Percentiles rank a stretch among this genome's conserved stretches.
Evolutionary conservation across 345 rosid genomes (phyloP).

Genomic region (Brassica juncea): DNA sequence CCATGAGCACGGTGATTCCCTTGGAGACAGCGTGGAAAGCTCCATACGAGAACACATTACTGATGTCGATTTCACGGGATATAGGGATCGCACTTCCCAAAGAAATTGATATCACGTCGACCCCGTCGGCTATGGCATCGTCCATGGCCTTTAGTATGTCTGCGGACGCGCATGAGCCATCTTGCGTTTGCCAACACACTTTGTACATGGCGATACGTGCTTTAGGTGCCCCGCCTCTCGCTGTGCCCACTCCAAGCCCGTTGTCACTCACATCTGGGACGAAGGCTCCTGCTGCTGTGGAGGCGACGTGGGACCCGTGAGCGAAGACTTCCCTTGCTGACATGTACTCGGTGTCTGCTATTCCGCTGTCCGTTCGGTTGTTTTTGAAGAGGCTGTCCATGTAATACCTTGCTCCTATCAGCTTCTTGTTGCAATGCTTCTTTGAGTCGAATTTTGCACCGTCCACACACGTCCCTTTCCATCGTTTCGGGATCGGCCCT

Average conservation of each 20-base stretch:
- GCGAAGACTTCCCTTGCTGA: slow-evolving; percentile 52
- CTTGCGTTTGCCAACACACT: slow-evolving; percentile 46
- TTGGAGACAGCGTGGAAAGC: slow-evolving; percentile 56
- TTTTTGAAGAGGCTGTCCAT: slow-evolving; percentile 31
- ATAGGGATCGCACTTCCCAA: slow-evolving; percentile 34
- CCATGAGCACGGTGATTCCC: slow-evolving; percentile 48
- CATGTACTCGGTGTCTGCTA: slow-evolving; percentile 37
- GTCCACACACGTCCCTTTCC: slow-evolving; percentile 33
- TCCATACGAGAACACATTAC: slow-evolving; percentile 32
- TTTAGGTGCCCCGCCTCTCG: slow-evolving; percentile 54
- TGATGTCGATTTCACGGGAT: slow-evolving; percentile 30
- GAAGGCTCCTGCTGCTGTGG: slow-evolving; percentile 51
- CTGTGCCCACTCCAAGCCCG: slow-evolving; percentile 48
- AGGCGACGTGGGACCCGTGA: slow-evolving; percentile 64
- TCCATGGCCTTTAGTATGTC: slow-evolving; percentile 58
- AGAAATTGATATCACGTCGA: slow-evolving; percentile 36
- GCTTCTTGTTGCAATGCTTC: slow-evolving; percentile 48
- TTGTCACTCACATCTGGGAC: slow-evolving; percentile 41
- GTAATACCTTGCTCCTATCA: slow-evolving; percentile 58
- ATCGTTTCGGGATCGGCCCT: slow-evolving; percentile 29
- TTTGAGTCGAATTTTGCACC: slow-evolving; percentile 23
- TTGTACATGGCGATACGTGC: slow-evolving; percentile 52
- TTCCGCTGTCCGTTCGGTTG: slow-evolving; percentile 23
- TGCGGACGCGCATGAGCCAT: slow-evolving; percentile 20
- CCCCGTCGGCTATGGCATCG: slow-evolving; percentile 49